Conservation (phyloP, 2,329 filamentous ascomycete genomes). For the Orbilia ellipsospora region DNA sequence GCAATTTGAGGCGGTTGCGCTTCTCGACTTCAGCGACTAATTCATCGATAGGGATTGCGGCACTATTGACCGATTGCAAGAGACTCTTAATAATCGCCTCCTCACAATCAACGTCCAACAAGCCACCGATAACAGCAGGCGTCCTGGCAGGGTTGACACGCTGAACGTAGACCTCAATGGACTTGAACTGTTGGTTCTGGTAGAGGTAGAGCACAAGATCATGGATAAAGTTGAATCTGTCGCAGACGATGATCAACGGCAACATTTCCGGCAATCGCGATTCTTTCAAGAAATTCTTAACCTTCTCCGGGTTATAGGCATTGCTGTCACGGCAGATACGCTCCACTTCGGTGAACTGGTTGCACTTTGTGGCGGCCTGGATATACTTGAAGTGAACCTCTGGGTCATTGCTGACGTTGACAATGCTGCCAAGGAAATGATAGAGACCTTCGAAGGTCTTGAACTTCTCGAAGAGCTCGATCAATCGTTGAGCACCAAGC, state of each 20-base stretch:
- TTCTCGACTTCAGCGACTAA: constrained; percentile 94
- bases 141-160: constrained; percentile 92
- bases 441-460: constrained; percentile 96
- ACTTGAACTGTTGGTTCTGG: constrained; percentile 99
- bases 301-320: constrained; percentile 89
- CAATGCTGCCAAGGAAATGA: constrained; percentile 97
- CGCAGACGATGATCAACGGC: constrained; percentile 96
- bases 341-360: constrained; percentile 94
- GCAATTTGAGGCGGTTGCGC: constrained; percentile 92
- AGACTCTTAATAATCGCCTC: constrained; percentile 95
- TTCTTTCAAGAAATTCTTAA: constrained; percentile 99
- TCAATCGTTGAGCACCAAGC: constrained; percentile 84
- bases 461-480: constrained; percentile 96
- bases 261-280: constrained; percentile 91
- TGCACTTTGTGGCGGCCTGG: constrained; percentile 92
- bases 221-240: constrained; percentile 99
- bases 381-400: constrained; percentile 99
- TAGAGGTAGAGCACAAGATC: constrained; percentile 96
- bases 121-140: constrained; percentile 89
- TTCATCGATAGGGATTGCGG: constrained; percentile 90
- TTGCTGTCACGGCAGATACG: constrained; percentile 95
- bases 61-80: constrained; percentile 82
- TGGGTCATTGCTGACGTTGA: constrained; percentile 93
- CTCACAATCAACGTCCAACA: constrained; percentile 96
- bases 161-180: constrained; percentile 98